phyloP scores from a whole-genome alignment of 1,284 basidiomycete species.

The Puccinia polysora region DNA sequence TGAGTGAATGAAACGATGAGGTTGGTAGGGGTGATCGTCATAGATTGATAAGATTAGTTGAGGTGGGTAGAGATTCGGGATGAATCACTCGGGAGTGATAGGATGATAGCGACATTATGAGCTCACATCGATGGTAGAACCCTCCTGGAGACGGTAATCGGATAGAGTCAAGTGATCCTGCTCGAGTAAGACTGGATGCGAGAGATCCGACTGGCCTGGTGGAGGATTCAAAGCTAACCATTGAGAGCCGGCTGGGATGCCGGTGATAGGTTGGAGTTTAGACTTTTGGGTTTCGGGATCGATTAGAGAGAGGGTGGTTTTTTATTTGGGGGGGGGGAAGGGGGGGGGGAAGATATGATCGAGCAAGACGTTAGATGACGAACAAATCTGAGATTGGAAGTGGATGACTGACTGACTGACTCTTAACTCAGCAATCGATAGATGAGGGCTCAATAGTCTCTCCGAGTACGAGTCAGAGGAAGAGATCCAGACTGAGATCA shows the following conservation, averaged over 20 bases:
- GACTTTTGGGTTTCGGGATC: no score
- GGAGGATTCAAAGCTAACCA: conserved; percentile 8
- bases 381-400: no score
- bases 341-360: no score
- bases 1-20: no score
- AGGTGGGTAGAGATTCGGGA: not conserved
- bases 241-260: conserved; percentile 28
- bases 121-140: conserved; percentile 34
- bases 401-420: no score
- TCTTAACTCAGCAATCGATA: conserved; percentile 10
- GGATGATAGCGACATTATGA: not conserved
- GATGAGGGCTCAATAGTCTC: conserved; percentile 11
- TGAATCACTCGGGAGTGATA: not conserved
- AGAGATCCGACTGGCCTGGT: conserved; percentile 15
- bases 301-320: not conserved
- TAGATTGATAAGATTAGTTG: not conserved
- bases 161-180: conserved; percentile 10
- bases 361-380: no score
- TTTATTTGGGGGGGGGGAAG: not conserved
- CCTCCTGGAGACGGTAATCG: conserved; percentile 34
- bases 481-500: conserved; percentile 29
- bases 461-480: conserved; percentile 26
- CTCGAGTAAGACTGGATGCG: conserved; percentile 11
- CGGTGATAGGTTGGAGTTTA: conserved; percentile 33
- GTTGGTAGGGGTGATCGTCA: no score